Evolutionary conservation across 2,329 filamentous ascomycete genomes (phyloP).

Genomic region (Colletotrichum caudatum): DNA sequence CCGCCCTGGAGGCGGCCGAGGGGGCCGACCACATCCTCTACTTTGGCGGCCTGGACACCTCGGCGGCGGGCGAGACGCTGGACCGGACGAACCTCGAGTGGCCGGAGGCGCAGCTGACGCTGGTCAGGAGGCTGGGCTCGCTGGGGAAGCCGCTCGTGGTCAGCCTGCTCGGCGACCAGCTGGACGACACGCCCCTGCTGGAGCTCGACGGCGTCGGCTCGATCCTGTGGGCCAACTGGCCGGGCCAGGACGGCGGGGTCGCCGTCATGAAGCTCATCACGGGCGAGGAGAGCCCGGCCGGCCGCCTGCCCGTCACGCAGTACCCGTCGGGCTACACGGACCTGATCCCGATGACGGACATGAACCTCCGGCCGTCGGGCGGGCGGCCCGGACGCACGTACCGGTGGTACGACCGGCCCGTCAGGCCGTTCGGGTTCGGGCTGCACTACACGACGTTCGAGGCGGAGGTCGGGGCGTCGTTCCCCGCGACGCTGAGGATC

Average conservation of each 20-base stretch:
- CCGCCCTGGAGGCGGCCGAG: slow-evolving; percentile 54
- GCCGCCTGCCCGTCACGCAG: slow-evolving; percentile 65
- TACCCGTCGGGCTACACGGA: slow-evolving; percentile 65
- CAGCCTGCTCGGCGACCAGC: neutral
- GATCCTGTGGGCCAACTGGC: slow-evolving; percentile 69
- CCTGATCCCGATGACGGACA: slow-evolving; percentile 65
- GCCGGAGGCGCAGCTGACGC: slow-evolving; percentile 62
- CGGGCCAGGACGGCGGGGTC: slow-evolving; percentile 64
- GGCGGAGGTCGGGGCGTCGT: neutral
- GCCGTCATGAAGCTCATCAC: slow-evolving; percentile 65
- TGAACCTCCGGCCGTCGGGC: slow-evolving; percentile 62
- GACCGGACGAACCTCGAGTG: slow-evolving; percentile 65
- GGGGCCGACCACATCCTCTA: slow-evolving; percentile 65
- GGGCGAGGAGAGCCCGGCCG: slow-evolving; percentile 63
- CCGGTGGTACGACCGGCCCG: neutral
- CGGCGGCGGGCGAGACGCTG: slow-evolving; percentile 62
- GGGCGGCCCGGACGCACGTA: slow-evolving; percentile 50
- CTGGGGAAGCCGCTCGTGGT: neutral
- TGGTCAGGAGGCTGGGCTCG: slow-evolving; percentile 53
- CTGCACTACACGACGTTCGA: neutral
- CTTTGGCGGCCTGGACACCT: slow-evolving; percentile 66
- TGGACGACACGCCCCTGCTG: neutral
- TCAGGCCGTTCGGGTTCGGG: neutral
- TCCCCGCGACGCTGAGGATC: neutral
- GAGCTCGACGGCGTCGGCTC: slow-evolving; percentile 56